phyloP scores from a whole-genome alignment of 306 rosid species.

The Medicago truncatula region MtrunA17r5.0-ANR NC_053049.1:14663501-14664000 shows the following conservation, averaged over 20 bases:
- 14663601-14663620: conserved; percentile 18
- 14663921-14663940: not conserved
- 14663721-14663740: not conserved
- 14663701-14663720: not conserved
- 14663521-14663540: not conserved
- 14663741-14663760: not conserved
- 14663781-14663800: not conserved
- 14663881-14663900: not conserved
- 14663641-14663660: not conserved
- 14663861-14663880: not conserved
- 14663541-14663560: conserved; percentile 1
- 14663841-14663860: not conserved
- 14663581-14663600: not conserved
- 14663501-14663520: not conserved
- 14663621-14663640: not conserved
- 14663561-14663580: conserved; percentile 13
- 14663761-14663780: not conserved
- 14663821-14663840: not conserved
- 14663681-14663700: not conserved
- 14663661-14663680: not conserved
- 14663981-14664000: not conserved
- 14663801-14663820: not conserved
- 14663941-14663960: not conserved
- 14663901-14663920: not conserved
- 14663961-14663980: not conserved